Evolutionary conservation across 73 alveolate genomes (phyloP).

Genomic region (Loxodes magnus): DNA sequence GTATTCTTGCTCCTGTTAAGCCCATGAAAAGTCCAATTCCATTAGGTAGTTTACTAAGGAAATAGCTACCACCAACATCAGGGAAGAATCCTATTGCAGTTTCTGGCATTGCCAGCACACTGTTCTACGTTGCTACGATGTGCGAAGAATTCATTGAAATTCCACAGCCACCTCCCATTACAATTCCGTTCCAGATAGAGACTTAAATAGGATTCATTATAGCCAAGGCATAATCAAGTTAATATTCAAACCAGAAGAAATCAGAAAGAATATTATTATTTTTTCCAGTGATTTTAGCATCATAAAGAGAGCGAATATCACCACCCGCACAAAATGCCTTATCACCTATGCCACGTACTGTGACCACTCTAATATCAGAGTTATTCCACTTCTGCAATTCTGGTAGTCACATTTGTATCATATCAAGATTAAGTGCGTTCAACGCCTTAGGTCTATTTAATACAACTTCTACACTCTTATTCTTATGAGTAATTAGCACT

Average conservation of each 20-base stretch:
- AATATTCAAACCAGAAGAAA: conserved; percentile 53
- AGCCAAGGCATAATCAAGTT: conserved; percentile 53
- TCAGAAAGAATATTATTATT: conserved; percentile 19
- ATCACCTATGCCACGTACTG: conserved; percentile 73
- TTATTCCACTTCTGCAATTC: conserved; percentile 31
- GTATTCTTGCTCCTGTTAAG: conserved; percentile 72
- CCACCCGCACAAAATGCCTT: conserved; percentile 96
- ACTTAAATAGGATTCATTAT: conserved; percentile 62
- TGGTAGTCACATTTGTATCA: conserved; percentile 37
- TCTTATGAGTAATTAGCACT: no score
- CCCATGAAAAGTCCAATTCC: conserved; percentile 72
- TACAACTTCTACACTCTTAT: no score
- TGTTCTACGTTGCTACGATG: conserved; percentile 77
- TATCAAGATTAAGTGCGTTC: conserved; percentile 53
- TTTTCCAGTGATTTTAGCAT: conserved; percentile 35
- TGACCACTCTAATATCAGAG: conserved; percentile 38
- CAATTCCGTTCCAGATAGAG: conserved; percentile 84
- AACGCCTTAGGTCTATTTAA: conserved; percentile 55
- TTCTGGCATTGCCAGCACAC: conserved; percentile 92
- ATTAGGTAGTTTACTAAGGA: conserved; percentile 62
- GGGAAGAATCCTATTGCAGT: conserved; percentile 85
- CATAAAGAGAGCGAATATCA: conserved; percentile 54
- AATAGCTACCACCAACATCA: conserved; percentile 89
- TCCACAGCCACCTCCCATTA: conserved; percentile 95
- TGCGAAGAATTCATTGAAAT: conserved; percentile 81